Percentiles rank a stretch among this genome's conserved stretches.
These are phyloP conservation scores for Agaricus blazei DNA, from an alignment of 768 basidiomycete species.

Conservation along the genomic window DNA sequence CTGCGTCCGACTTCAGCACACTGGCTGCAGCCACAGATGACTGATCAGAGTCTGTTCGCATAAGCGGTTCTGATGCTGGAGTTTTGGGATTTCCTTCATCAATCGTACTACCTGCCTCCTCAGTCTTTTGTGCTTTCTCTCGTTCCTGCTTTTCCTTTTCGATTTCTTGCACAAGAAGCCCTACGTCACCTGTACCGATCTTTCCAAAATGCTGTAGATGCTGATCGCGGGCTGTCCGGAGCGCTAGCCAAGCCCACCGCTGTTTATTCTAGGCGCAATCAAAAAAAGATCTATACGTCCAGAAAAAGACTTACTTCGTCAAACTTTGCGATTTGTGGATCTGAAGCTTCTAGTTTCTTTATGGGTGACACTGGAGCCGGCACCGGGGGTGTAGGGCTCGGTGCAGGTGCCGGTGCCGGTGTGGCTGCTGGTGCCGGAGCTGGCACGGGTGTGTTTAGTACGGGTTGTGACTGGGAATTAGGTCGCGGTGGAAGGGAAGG, in stretches of 20 bases:
- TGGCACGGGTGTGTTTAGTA: conserved; percentile 21
- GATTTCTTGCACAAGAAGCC: conserved; percentile 43
- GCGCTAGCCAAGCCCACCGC: conserved; percentile 75
- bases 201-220: conserved; percentile 76
- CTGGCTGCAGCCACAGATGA: conserved; percentile 12
- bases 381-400: conserved; percentile 23
- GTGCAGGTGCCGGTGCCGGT: conserved; percentile 21
- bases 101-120: conserved; percentile 26
- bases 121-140: conserved; percentile 31
- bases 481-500: conserved; percentile 74
- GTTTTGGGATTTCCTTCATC: conserved; percentile 31
- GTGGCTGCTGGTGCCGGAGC: conserved; percentile 19
- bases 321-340: conserved; percentile 49
- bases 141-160: conserved; percentile 37
- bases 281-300: conserved; percentile 3
- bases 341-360: conserved; percentile 20
- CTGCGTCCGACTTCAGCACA: conserved; percentile 33
- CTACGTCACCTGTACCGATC: conserved; percentile 76
- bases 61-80: conserved; percentile 16
- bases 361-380: conserved; percentile 20
- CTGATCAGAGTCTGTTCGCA: conserved; percentile 16
- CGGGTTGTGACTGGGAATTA: conserved; percentile 24
- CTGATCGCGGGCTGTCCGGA: conserved; percentile 70
- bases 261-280: conserved; percentile 56
- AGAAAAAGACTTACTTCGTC: conserved; percentile 51